Base-by-base conservation (phyloP, 2,329 filamentous ascomycete genomes). In the Neurospora crassa region DNA sequence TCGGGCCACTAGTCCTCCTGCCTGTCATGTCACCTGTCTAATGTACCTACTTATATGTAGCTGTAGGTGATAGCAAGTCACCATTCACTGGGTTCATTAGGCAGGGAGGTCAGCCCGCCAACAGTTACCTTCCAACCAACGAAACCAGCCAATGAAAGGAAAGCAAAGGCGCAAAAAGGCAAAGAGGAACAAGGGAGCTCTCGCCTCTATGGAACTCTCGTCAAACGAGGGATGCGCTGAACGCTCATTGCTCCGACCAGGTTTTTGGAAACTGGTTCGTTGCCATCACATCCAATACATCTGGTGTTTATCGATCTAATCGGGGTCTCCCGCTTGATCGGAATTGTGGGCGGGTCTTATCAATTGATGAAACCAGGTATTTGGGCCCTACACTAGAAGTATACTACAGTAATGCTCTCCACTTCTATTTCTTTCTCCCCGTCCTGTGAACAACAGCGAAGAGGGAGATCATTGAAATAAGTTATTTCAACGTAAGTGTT, bases 321-420 rank as follows among this genome's bases (percentile, higher is more conserved):
- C 70, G 68, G 73, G 47, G 34, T 70, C 34, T 70, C 70, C 73
- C 71, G 74, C 72, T 68, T 70, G 70, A 76, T 74, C 75, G 70
- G 74, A 74, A 76, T 76, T 74, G 72, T 53, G 47, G 47, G 20
- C 47, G 67, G 68, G 53, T 59, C 24, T 34, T 59, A 16, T 34
- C 34, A 16, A n/a, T 11, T 29, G 45, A 6, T 47, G 24, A 63
- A 69, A 76, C 74, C 73, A 40, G 74, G 74, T 75, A 69, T 68
- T 43, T 68, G 74, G 74, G 70, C 70, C 71, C 42, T 70, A 72
- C 69, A 69, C 71, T 42, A 72, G 34, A 37, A 8, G 8, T 40
- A 40, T 72, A 67, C 69, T n/a, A 18, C 41, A 47, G 40, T 42
- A 18, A 71, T 53, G 53, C 29, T 63, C 53, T 34, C 53, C 53